phyloP scores from a whole-genome alignment of 441 rosid species.

The Jatropha podagrica region DNA sequence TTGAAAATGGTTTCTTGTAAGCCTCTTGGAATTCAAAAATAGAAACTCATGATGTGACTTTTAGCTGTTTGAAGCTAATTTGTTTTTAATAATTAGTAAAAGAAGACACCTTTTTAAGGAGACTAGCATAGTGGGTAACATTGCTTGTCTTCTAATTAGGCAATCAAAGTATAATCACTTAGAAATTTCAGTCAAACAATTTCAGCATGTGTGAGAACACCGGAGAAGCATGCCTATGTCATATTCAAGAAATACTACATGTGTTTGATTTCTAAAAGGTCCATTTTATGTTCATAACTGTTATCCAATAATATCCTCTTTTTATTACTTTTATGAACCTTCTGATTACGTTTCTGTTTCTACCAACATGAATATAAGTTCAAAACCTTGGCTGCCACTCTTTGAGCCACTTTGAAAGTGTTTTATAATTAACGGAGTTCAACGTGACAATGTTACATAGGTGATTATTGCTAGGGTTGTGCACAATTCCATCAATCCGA shows the following conservation, averaged over 20 bases:
- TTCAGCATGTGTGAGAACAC: no score
- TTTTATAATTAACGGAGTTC: neutral
- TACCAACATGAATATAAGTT: neutral
- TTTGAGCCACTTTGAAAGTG: neutral
- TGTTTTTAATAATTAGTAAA: no score
- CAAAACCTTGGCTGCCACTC: neutral
- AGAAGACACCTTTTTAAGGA: no score
- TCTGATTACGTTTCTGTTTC: neutral
- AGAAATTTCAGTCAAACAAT: no score
- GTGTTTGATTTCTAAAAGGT: neutral
- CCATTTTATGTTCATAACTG: neutral
- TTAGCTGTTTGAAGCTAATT: no score
- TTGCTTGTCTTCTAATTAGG: no score
- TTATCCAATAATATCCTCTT: neutral
- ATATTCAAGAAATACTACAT: neutral
- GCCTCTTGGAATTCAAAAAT: neutral
- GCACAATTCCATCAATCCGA: no score
- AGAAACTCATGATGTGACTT: no score
- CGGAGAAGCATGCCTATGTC: no score
- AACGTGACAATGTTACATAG: neutral
- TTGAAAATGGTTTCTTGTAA: neutral
- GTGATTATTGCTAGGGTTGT: neutral
- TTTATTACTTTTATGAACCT: neutral
- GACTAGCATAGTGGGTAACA: no score
- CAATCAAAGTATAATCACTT: no score